These are phyloP conservation scores for Yamadazyma oceani DNA, from an alignment of 1,139 yeast genomes.

Conservation along the genomic window DNA sequence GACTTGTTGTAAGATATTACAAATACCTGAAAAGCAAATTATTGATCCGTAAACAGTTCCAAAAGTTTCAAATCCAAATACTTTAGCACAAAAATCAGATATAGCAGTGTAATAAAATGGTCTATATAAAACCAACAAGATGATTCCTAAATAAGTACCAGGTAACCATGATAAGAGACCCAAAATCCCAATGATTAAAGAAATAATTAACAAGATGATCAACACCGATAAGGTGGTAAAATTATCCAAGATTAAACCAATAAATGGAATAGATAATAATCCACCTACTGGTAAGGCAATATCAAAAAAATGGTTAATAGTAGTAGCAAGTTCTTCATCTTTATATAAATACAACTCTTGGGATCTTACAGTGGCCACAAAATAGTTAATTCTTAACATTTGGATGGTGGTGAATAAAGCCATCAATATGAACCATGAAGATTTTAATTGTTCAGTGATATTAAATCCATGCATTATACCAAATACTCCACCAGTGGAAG, in stretches of 20 bases:
- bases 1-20: constrained; percentile 69
- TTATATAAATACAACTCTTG: constrained; percentile 70
- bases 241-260: constrained; percentile 79
- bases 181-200: constrained; percentile 63
- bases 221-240: constrained; percentile 63
- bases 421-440: constrained; percentile 81
- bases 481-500: constrained; percentile 71
- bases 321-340: constrained; percentile 50
- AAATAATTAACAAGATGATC: constrained; percentile 49
- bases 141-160: constrained; percentile 60
- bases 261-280: constrained; percentile 76
- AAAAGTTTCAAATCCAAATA: constrained; percentile 88
- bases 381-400: constrained; percentile 88
- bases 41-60: constrained; percentile 90
- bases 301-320: constrained; percentile 75
- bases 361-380: constrained; percentile 81
- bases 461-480: constrained; percentile 77
- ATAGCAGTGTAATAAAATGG: constrained; percentile 93
- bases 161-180: constrained; percentile 60
- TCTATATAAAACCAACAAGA: constrained; percentile 75
- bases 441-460: constrained; percentile 60
- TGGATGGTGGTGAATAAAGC: constrained; percentile 77
- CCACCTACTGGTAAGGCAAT: constrained; percentile 88
- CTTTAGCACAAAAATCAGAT: constrained; percentile 87
- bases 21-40: constrained; percentile 76